Evolutionary conservation across 805 yeast genomes (phyloP).

Genomic region (Candida easanensis): DNA sequence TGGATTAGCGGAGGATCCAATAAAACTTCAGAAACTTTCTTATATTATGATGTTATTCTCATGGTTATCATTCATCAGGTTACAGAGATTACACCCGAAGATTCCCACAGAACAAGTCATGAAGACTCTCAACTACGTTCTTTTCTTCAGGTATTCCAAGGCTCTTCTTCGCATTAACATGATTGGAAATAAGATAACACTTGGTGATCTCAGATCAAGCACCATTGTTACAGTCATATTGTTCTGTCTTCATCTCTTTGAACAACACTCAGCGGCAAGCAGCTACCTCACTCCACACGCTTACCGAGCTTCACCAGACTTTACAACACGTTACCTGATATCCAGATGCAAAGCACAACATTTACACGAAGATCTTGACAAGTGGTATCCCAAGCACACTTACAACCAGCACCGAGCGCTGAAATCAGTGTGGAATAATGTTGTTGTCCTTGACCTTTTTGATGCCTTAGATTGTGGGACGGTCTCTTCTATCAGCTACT

Average conservation of each 20-base stretch:
- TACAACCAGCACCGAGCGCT: slow-evolving; percentile 1
- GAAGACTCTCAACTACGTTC: slow-evolving; percentile 4
- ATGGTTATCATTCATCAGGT: too few relatives aligned
- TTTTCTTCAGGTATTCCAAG: slow-evolving; percentile 4
- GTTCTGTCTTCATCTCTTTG: slow-evolving; percentile 4
- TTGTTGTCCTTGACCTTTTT: slow-evolving; percentile 7
- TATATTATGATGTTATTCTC: too few relatives aligned
- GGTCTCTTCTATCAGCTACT: slow-evolving; percentile 2
- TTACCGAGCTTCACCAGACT: not conserved
- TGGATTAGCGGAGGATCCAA: too few relatives aligned
- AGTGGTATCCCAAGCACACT: slow-evolving; percentile 5
- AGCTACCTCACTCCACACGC: slow-evolving; percentile 3
- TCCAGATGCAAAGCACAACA: slow-evolving; percentile 9
- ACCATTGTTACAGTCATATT: slow-evolving; percentile 1
- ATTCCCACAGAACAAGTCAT: not conserved
- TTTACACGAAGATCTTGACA: slow-evolving; percentile 10
- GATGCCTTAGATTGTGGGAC: slow-evolving; percentile 7
- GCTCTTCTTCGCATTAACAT: slow-evolving; percentile 3
- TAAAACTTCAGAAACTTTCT: too few relatives aligned
- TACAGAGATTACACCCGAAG: too few relatives aligned
- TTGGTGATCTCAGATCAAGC: not conserved
- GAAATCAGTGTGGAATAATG: slow-evolving; percentile 9
- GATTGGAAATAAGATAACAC: slow-evolving; percentile 3
- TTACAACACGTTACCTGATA: slow-evolving; percentile 4
- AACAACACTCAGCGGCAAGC: slow-evolving; percentile 6